Conservation (phyloP, 2,329 filamentous ascomycete species). For the Cercospora nicotianae region DNA sequence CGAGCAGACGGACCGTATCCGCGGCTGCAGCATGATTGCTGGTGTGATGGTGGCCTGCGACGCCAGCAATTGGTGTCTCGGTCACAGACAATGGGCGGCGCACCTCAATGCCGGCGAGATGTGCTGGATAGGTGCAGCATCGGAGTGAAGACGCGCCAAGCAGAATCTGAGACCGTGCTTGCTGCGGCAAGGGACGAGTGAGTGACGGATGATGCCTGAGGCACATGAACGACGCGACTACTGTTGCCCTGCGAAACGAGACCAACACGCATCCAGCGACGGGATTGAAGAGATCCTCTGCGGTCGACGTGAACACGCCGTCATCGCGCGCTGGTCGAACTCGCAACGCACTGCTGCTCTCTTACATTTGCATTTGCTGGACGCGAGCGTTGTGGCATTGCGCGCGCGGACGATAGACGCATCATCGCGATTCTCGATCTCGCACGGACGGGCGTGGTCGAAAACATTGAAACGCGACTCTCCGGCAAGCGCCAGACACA, state of each 20-base stretch:
- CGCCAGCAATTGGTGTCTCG: background rate
- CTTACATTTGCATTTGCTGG: background rate
- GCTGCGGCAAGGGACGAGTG: constrained; percentile 1
- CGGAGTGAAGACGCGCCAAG: background rate
- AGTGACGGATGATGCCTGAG: background rate
- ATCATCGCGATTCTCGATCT: constrained; percentile 2
- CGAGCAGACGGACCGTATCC: constrained; percentile 57
- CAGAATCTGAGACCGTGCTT: background rate
- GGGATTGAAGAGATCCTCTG: background rate
- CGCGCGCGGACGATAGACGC: constrained; percentile 8
- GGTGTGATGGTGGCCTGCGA: background rate
- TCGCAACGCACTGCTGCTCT: background rate
- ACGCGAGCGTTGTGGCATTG: constrained; percentile 1
- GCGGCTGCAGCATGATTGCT: constrained; percentile 63
- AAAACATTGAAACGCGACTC: constrained; percentile 12
- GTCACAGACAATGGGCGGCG: background rate
- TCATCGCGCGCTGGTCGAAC: background rate
- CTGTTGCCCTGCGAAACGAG: background rate
- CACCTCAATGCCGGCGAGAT: background rate
- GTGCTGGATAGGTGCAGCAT: background rate
- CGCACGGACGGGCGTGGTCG: background rate
- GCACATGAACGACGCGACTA: background rate
- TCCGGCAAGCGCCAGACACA: constrained; percentile 12
- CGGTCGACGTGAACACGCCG: background rate
- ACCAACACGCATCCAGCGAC: background rate